These are phyloP conservation scores for Schizochytrium sp. DNA, from an alignment of 108 stramenopile species.

Conservation along the genomic window DNA sequence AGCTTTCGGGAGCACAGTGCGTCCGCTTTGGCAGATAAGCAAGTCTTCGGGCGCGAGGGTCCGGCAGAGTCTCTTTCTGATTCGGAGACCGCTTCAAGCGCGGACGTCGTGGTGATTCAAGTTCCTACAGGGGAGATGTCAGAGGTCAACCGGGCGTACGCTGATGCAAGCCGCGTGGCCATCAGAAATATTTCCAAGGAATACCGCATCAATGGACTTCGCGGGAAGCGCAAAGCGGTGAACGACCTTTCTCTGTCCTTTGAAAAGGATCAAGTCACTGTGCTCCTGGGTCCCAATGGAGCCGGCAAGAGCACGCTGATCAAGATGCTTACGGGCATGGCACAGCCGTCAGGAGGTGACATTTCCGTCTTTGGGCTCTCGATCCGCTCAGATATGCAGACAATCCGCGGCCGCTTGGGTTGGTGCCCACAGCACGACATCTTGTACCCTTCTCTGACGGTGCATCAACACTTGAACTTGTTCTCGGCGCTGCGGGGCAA, in stretches of 20 bases:
- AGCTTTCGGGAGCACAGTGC: background rate
- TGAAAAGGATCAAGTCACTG: conserved; percentile 36
- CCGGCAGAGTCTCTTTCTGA: no score
- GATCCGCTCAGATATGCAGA: background rate
- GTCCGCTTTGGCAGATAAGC: no score
- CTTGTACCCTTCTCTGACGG: conserved; percentile 17
- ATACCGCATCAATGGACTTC: background rate
- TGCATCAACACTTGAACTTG: conserved; percentile 12
- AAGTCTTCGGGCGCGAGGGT: no score
- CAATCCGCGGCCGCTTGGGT: background rate
- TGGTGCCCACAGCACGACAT: conserved; percentile 22
- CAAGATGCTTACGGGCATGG: conserved; percentile 16
- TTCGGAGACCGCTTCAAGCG: background rate
- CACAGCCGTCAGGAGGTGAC: conserved; percentile 18
- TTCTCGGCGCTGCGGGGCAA: conserved; percentile 2
- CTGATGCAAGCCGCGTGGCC: background rate
- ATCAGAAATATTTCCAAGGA: background rate
- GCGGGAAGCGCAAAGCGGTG: conserved; percentile 7
- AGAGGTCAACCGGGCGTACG: background rate
- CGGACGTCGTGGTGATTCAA: background rate
- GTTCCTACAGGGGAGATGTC: background rate
- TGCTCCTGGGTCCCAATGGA: conserved; percentile 38
- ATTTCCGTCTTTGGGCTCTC: background rate
- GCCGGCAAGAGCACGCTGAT: conserved; percentile 32
- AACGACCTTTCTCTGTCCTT: background rate